These are phyloP conservation scores for Balansia obtecta DNA, from an alignment of 2,329 filamentous ascomycete species.

Conservation along the genomic window DNA sequence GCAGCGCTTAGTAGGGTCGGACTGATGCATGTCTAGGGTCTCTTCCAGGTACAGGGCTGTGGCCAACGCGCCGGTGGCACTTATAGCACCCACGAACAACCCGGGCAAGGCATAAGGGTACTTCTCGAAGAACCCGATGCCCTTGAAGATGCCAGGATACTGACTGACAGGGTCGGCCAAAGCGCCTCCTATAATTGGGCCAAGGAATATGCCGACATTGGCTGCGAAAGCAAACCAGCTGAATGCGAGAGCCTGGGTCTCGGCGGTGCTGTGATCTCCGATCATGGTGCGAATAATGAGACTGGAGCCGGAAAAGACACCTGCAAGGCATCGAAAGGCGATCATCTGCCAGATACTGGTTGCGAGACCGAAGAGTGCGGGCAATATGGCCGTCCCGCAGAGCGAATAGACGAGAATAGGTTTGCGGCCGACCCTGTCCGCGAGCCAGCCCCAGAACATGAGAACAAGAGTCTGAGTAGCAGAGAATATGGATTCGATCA, in stretches of 20 bases:
- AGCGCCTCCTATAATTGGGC: constrained; percentile 55
- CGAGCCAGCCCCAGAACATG: constrained; percentile 54
- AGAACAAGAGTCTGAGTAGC: constrained; percentile 67
- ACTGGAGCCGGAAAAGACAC: constrained; percentile 61
- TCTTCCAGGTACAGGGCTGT: constrained; percentile 50
- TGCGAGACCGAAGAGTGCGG: constrained; percentile 56
- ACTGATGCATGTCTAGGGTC: constrained; percentile 29
- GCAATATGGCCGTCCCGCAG: constrained; percentile 47
- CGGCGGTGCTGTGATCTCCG: constrained; percentile 54
- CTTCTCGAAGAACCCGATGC: constrained; percentile 29
- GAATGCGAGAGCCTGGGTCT: constrained; percentile 62
- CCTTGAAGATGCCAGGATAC: constrained; percentile 42
- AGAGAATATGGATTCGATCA: constrained; percentile 65
- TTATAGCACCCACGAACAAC: constrained; percentile 42
- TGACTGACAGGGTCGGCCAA: constrained; percentile 55
- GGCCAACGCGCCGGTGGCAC: constrained; percentile 37
- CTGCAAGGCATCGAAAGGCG: constrained; percentile 55
- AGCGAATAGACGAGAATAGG: constrained; percentile 59
- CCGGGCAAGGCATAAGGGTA: constrained; percentile 46
- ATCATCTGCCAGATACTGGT: constrained; percentile 62
- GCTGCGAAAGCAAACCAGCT: constrained; percentile 65
- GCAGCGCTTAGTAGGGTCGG: too few relatives aligned
- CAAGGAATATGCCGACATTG: constrained; percentile 63
- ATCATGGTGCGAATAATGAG: constrained; percentile 70
- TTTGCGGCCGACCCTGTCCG: constrained; percentile 58